Percentiles rank a stretch among this genome's conserved stretches.
These are phyloP conservation scores for Withania somnifera DNA, from an alignment of 305 asterid species.

Conservation along the genomic window DNA sequence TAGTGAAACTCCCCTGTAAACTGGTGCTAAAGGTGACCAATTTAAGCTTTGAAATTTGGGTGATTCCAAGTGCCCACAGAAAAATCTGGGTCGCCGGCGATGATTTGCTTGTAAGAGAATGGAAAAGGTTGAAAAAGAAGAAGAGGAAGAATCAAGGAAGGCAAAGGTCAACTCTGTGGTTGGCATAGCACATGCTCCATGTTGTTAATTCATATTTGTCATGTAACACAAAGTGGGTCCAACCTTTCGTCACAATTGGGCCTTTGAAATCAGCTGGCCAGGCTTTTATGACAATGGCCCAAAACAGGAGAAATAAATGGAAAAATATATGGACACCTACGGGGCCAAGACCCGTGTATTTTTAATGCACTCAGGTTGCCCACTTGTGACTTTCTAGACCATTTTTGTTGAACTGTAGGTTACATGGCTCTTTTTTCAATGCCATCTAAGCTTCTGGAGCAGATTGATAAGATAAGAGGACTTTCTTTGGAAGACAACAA, in stretches of 20 bases:
- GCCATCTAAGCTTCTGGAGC: background rate
- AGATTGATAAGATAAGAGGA: background rate
- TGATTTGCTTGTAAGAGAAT: background rate
- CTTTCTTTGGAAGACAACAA: background rate
- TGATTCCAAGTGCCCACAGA: background rate
- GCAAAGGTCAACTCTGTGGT: background rate
- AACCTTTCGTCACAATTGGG: background rate
- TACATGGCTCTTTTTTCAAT: background rate
- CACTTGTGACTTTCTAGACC: background rate
- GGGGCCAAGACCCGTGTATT: background rate
- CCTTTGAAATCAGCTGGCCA: background rate
- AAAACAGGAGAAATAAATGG: background rate
- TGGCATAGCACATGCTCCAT: background rate
- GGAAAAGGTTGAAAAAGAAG: background rate
- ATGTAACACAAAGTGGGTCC: background rate
- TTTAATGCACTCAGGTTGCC: background rate
- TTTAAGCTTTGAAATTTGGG: background rate
- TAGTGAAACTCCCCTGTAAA: background rate
- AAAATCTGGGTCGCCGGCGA: background rate
- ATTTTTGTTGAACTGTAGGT: background rate
- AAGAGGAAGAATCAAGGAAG: background rate
- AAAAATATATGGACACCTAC: background rate
- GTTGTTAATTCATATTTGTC: background rate
- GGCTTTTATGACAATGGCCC: background rate
- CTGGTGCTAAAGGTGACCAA: background rate